phyloP scores from a whole-genome alignment of 805 yeast species.

The Wickerhamiella spandovensis region DNA sequence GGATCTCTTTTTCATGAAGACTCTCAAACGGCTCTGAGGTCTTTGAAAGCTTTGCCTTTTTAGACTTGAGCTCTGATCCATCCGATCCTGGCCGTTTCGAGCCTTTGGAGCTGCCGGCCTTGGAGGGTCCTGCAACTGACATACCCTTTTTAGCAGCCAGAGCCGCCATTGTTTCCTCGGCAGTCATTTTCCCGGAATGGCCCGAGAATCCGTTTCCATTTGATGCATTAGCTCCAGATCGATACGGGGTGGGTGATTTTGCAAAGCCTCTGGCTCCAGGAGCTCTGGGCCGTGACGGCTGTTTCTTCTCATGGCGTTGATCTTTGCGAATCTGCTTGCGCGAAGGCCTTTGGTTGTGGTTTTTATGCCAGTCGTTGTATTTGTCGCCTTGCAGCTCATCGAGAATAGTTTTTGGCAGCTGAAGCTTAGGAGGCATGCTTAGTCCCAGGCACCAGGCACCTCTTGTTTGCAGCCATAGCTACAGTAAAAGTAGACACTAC shows the following conservation, averaged over 20 bases:
- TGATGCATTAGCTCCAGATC: not conserved
- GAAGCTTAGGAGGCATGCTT: constrained; percentile 2
- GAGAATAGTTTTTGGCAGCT: constrained; percentile 12
- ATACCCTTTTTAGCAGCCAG: constrained; percentile 14
- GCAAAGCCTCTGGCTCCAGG: not conserved
- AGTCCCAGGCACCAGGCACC: no score
- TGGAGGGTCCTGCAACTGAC: constrained; percentile 6
- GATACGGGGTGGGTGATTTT: not conserved
- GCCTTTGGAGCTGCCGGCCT: constrained; percentile 1
- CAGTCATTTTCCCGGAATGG: constrained; percentile 6
- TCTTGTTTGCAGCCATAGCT: no score
- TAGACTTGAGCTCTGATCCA: constrained; percentile 7
- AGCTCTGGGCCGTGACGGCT: not conserved
- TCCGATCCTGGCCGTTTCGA: constrained; percentile 8
- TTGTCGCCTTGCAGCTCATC: constrained; percentile 10
- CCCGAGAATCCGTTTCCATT: not conserved
- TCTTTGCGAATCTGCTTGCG: constrained; percentile 16
- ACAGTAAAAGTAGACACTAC: no score
- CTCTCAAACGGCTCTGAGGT: constrained; percentile 17
- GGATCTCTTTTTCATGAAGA: constrained; percentile 35
- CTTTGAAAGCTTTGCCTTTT: constrained; percentile 3
- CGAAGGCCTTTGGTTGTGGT: constrained; percentile 13
- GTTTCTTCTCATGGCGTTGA: constrained; percentile 10
- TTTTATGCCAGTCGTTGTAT: constrained; percentile 13
- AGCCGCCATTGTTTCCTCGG: constrained; percentile 22